Base-by-base conservation (phyloP, 1,284 basidiomycete species). In the Tilletia setariae region DNA sequence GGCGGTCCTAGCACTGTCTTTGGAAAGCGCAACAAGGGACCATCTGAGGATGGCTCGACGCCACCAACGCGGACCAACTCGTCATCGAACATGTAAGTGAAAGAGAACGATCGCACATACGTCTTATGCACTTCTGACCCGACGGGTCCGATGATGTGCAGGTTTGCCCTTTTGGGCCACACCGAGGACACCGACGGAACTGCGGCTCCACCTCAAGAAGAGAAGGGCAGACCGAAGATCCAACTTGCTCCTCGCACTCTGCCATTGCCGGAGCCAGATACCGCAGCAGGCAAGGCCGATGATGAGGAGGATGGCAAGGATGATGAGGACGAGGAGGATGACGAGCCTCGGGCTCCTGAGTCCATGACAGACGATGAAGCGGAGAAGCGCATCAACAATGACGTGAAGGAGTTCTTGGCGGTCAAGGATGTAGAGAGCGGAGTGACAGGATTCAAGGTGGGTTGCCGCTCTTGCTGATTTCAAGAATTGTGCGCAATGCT, bases 341-440 rank as follows among this genome's bases (percentile, higher is more conserved):
- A 83, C 82, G 69, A 84, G 83, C 16, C 19, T 40, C 13, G 3
- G 21, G 86, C 85, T 32, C 86, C 86, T 35, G 87, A 87, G 9
- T 87, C 88, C 59, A 72, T 81, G 47, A 86, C 88, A 0, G 90
- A 90, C 74, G 88, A 85, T 9, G 88, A 89, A 9, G 90, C 89
- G 49, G 87, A 88, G 84, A 87, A 87, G 82, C 92, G 91, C 87
- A 90, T 96, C 72, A 86, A 85, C 42, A 81, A 82, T 67, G 85
- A 86, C 69, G 79, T 85, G 72, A 85, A 85, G 75, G 86, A 86
- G 80, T 79, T 70, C 76, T 76, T 82, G 66, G 75, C 77, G 53
- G 76, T 84, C 72, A 89, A 90, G 77, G 90, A 90, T 79, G 82
- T 97, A 68, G 87, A 89, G 56, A 94, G 98, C 82, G 94, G 91